A percentile compares a stretch with the other conserved stretches of the same genome.
Conservation (phyloP, 1,139 yeast genomes). For the Taiozyma sp. region DNA sequence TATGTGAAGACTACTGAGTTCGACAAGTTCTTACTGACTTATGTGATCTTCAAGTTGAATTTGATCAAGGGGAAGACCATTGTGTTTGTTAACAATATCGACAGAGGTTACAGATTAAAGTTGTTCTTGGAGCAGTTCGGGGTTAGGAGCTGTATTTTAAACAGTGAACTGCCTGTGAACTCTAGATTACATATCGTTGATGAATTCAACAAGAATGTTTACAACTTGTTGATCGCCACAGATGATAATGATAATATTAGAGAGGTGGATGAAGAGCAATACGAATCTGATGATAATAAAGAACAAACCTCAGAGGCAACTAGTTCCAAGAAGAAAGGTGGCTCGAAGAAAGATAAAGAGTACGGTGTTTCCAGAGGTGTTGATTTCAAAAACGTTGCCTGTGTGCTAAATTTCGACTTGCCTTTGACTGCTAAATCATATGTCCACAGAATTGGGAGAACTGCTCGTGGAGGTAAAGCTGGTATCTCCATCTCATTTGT, state of each 20-base stretch:
- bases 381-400: slow-evolving; percentile 93
- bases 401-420: slow-evolving; percentile 92
- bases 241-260: slow-evolving; percentile 72
- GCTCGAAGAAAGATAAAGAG: slow-evolving; percentile 55
- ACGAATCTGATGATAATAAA: slow-evolving; percentile 32
- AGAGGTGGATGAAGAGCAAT: slow-evolving; percentile 46
- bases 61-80: slow-evolving; percentile 90
- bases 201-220: slow-evolving; percentile 88
- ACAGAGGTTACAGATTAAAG: slow-evolving; percentile 90
- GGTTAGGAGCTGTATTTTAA: slow-evolving; percentile 79
- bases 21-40: slow-evolving; percentile 86
- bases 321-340: slow-evolving; percentile 27
- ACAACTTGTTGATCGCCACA: slow-evolving; percentile 86
- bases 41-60: slow-evolving; percentile 85
- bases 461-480: slow-evolving; percentile 95
- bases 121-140: slow-evolving; percentile 95
- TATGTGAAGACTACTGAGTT: slow-evolving; percentile 84
- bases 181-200: slow-evolving; percentile 94
- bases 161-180: slow-evolving; percentile 89
- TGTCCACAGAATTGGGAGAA: slow-evolving; percentile 93
- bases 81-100: slow-evolving; percentile 88
- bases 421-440: slow-evolving; percentile 90
- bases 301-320: slow-evolving; percentile 5
- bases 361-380: slow-evolving; percentile 97
- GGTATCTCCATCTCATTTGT: slow-evolving; percentile 96